phyloP scores from a whole-genome alignment of 441 rosid species.

The Rhodomyrtus psidioides region DNA sequence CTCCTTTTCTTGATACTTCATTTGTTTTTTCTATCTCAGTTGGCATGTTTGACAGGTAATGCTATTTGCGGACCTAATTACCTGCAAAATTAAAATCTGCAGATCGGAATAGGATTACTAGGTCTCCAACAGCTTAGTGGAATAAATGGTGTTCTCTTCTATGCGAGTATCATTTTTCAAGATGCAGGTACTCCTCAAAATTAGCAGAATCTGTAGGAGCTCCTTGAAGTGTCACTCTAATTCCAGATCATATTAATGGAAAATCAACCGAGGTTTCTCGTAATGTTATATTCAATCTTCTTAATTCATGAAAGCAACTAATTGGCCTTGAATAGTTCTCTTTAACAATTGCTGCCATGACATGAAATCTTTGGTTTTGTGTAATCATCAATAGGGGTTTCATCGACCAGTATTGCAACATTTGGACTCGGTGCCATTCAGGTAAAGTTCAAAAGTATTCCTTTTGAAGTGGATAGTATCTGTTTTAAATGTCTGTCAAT shows the following conservation, averaged over 20 bases:
- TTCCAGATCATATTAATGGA: background rate
- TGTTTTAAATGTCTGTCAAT: background rate
- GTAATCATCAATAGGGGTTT: constrained; percentile 51
- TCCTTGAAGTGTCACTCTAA: background rate
- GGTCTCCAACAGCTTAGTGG: constrained; percentile 76
- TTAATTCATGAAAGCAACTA: background rate
- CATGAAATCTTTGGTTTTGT: background rate
- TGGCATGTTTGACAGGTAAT: background rate
- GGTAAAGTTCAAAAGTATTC: constrained; percentile 28
- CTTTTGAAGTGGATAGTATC: background rate
- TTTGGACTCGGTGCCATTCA: constrained; percentile 82
- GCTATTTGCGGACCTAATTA: background rate
- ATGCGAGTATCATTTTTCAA: constrained; percentile 67
- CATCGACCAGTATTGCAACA: constrained; percentile 72
- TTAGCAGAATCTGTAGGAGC: background rate
- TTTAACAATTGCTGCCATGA: background rate
- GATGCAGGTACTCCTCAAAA: constrained; percentile 20
- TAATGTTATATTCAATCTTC: background rate
- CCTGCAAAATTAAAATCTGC: constrained; percentile 9
- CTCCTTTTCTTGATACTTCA: background rate
- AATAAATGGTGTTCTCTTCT: constrained; percentile 76
- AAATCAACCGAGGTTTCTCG: background rate
- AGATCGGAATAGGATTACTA: constrained; percentile 87
- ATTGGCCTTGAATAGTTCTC: background rate
- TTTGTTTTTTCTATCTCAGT: background rate